Evolutionary conservation across 768 basidiomycete genomes (phyloP).

Genomic region (Mycena vitilis): DNA sequence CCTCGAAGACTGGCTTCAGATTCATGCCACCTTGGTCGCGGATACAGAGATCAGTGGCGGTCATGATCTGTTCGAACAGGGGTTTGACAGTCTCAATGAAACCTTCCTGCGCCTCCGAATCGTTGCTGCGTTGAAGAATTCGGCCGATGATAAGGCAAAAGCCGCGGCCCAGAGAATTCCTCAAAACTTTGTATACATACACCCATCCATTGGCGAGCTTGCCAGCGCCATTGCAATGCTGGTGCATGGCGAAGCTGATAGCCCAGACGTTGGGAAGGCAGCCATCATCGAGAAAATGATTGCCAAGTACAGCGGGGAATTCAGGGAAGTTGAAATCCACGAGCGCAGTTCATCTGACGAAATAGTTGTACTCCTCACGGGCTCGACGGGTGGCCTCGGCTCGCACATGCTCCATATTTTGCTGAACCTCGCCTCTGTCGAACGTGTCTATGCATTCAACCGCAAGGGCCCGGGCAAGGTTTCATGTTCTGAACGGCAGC

Average conservation of each 20-base stretch:
- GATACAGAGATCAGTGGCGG: slow-evolving; percentile 24
- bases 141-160: slow-evolving; percentile 7
- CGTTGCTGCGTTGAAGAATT: slow-evolving; percentile 42
- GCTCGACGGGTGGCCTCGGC: slow-evolving; percentile 49
- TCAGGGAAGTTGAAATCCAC: slow-evolving; percentile 25
- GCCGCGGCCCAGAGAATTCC: slow-evolving; percentile 36
- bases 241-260: slow-evolving; percentile 17
- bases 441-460: slow-evolving; percentile 49
- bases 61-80: slow-evolving; percentile 47
- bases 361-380: slow-evolving; percentile 46
- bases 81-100: slow-evolving; percentile 52
- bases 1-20: slow-evolving; percentile 38
- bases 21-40: slow-evolving; percentile 36
- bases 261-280: not conserved
- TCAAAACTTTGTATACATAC: slow-evolving; percentile 58
- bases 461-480: slow-evolving; percentile 34
- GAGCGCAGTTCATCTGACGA: slow-evolving; percentile 31
- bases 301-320: slow-evolving; percentile 45
- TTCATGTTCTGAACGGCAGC: slow-evolving; percentile 14
- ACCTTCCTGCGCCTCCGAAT: slow-evolving; percentile 54
- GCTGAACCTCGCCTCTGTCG: slow-evolving; percentile 4
- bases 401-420: slow-evolving; percentile 41
- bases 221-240: slow-evolving; percentile 43
- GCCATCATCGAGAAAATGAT: slow-evolving; percentile 50
- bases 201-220: slow-evolving; percentile 50